Base-by-base conservation (phyloP, 305 asterid species). In the Lippia alba region DNA sequence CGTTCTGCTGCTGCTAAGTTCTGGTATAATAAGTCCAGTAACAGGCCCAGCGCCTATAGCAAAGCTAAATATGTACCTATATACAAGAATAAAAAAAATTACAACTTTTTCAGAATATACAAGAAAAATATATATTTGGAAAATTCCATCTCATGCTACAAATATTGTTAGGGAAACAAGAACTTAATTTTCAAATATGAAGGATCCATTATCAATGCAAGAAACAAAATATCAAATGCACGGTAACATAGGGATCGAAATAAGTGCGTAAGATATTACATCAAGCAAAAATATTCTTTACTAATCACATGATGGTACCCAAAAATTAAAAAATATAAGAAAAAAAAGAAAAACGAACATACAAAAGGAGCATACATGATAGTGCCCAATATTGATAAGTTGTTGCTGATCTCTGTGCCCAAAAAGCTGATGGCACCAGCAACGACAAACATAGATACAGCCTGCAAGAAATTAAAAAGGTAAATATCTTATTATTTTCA, bases 1-100 rank as follows among this genome's bases (percentile, higher is more conserved):
- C 64, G 94, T 88, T 78, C 89, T 84, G 86, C 76, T 88, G 81
- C 97, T 88, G 90, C 96, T 92, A 51, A 92, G 92, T 83, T 90
- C 97, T n/a, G 96, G 96, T 85, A 92, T 92, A 50, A 92, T 76
- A 61, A 92, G 85, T 33, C 97, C 96, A 6, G 91, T 92, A 66
- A 83, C 96, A 6, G 94, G 96, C 39, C 97, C 97, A 62, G 94
- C 96, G 76, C 97, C 96, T 55, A 86, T 18, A 30, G 96, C 91
- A 80, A 90, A 90, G 61, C 65, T 57, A 63, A 80, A 82, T 66
- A 90, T 88, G 81, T 90, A 92, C 88, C 97, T 92, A 78, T 14
- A 79, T 7, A 51, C 20, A 73, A 57, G 40, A 10, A 30, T 17
- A 59, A 71, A 54, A 74, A 54, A 74, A 66, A 1, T 68, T 30